A percentile compares a stretch with the other conserved stretches of the same genome.
Conservation (phyloP, 371 early-diverging fungal genomes). For the Zychaea mexicana region DNA sequence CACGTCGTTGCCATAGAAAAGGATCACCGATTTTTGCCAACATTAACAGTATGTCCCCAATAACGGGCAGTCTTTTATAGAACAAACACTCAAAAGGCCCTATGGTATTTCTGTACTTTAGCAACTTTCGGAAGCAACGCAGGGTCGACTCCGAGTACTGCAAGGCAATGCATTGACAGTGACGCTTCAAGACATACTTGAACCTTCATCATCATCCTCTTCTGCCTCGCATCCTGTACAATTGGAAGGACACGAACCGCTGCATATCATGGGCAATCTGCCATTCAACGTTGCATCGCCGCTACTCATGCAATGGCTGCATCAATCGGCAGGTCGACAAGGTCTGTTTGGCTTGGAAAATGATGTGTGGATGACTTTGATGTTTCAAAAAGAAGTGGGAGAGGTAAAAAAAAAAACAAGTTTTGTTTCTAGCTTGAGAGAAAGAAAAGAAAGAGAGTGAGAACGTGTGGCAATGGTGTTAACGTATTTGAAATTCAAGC, state of each 20-base stretch:
- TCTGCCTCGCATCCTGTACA: neutral
- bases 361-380: slow-evolving; percentile 73
- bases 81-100: neutral
- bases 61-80: neutral
- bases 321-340: slow-evolving; percentile 49
- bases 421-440: neutral
- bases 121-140: slow-evolving; percentile 69
- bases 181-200: slow-evolving; percentile 49
- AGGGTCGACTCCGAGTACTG: slow-evolving; percentile 45
- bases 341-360: slow-evolving; percentile 67
- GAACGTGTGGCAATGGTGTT: neutral
- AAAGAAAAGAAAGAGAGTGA: neutral
- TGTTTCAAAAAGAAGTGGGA: slow-evolving; percentile 89
- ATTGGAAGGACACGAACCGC: neutral
- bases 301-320: slow-evolving; percentile 75
- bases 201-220: neutral
- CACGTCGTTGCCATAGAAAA: slow-evolving; percentile 80
- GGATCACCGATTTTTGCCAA: slow-evolving; percentile 74
- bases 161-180: slow-evolving; percentile 71
- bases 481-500: slow-evolving; percentile 30
- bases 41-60: slow-evolving; percentile 56
- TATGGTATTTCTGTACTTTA: slow-evolving; percentile 17
- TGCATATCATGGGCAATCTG: slow-evolving; percentile 77
- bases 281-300: slow-evolving; percentile 83
- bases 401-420: slow-evolving; percentile 38